A percentile compares a stretch with the other conserved stretches of the same genome.
Evolutionary conservation across 2,329 filamentous ascomycete genomes (phyloP).

Genomic region (Pezicula carpinea): DNA sequence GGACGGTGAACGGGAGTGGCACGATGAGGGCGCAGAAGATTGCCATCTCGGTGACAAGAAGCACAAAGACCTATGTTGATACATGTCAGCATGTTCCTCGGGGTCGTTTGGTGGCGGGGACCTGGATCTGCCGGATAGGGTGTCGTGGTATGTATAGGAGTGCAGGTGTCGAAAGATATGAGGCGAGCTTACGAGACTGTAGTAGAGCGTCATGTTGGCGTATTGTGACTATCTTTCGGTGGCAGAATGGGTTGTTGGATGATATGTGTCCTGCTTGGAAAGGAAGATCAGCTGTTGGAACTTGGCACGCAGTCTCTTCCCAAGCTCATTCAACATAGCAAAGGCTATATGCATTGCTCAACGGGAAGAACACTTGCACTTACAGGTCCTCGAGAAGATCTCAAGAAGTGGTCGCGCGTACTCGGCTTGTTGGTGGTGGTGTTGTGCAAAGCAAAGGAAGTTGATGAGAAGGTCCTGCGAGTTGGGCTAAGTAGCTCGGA

Average conservation of each 20-base stretch:
- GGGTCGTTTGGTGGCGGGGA: not conserved
- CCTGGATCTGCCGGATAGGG: not conserved
- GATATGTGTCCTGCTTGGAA: slow-evolving; percentile 18
- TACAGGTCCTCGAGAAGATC: no score
- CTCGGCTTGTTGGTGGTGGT: not conserved
- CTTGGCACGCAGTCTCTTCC: not conserved
- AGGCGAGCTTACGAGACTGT: slow-evolving; percentile 38
- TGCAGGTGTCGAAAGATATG: not conserved
- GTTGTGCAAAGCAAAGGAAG: not conserved
- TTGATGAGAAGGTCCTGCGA: not conserved
- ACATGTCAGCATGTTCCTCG: slow-evolving; percentile 10
- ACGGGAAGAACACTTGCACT: no score
- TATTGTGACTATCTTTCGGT: slow-evolving; percentile 6
- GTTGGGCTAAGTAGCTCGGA: no score
- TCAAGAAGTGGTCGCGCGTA: no score
- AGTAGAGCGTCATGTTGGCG: slow-evolving; percentile 45
- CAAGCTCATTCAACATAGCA: no score
- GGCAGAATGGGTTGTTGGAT: slow-evolving; percentile 6
- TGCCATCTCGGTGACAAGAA: slow-evolving; percentile 78
- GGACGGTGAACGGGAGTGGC: slow-evolving; percentile 74
- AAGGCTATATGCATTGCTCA: no score
- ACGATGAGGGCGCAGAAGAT: slow-evolving; percentile 77
- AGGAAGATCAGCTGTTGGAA: slow-evolving; percentile 16
- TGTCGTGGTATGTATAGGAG: not conserved
- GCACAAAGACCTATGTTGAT: slow-evolving; percentile 67